A percentile compares a stretch with the other conserved stretches of the same genome.
Conservation (phyloP, 257 asterid genomes). For the Solanum tacnaense region DNA sequence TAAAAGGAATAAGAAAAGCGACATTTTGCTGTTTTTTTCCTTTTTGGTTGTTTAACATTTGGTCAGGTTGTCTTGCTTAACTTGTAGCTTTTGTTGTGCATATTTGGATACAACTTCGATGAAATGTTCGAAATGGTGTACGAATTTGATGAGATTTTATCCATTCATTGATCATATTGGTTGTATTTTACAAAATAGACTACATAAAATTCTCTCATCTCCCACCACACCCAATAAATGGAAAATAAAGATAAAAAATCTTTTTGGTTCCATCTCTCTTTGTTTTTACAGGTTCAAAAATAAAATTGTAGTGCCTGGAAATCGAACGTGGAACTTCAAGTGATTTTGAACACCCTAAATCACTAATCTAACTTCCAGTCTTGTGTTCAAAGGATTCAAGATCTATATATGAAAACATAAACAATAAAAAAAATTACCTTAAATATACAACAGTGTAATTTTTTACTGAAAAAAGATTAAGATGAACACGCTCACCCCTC, state of each 20-base stretch:
- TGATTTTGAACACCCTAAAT: not conserved
- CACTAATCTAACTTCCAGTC: not conserved
- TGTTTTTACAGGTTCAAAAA: not conserved
- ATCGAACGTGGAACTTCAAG: not conserved
- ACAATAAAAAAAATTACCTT: too few relatives aligned
- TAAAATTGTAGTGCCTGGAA: not conserved
- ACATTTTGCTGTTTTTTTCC: not conserved
- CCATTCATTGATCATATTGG: not conserved
- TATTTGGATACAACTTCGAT: not conserved
- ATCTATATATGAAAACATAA: too few relatives aligned
- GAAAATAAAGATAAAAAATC: not conserved
- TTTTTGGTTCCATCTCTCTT: not conserved
- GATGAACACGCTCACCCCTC: not conserved
- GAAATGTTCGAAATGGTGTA: not conserved
- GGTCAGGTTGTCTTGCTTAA: not conserved
- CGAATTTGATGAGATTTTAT: not conserved
- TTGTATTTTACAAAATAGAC: too few relatives aligned
- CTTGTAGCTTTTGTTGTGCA: not conserved
- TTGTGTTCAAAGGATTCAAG: too few relatives aligned
- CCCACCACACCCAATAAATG: not conserved
- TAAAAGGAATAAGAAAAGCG: not conserved
- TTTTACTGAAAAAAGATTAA: not conserved
- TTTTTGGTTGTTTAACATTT: not conserved
- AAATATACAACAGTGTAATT: too few relatives aligned
- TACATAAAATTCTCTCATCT: not conserved